Conservation (phyloP, 768 basidiomycete species). For the Collybia sp. region DNA sequence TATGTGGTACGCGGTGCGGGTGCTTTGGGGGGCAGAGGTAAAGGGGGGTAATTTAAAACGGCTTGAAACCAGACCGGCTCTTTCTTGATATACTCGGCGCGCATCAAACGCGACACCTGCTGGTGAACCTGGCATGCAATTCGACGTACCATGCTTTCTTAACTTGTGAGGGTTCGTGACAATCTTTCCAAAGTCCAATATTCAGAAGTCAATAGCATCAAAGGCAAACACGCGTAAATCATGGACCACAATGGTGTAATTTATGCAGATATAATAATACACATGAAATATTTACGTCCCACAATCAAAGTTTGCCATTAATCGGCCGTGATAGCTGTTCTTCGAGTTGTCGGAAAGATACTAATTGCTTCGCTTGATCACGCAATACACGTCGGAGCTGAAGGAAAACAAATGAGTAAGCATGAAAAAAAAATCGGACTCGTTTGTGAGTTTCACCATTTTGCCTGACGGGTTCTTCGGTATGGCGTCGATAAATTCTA, state of each 20-base stretch:
- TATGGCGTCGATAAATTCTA: conserved; percentile 56
- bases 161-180: background rate
- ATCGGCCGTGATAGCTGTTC: too few species aligned
- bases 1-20: conserved; percentile 53
- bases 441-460: conserved; percentile 31
- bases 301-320: too few species aligned
- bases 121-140: conserved; percentile 88
- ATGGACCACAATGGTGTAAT: too few species aligned
- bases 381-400: conserved; percentile 49
- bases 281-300: too few species aligned
- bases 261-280: too few species aligned
- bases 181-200: background rate
- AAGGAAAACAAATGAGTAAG: background rate
- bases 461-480: conserved; percentile 76
- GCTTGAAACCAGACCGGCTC: conserved; percentile 84
- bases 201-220: background rate
- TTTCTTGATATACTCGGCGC: conserved; percentile 51
- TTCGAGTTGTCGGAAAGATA: background rate
- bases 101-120: conserved; percentile 77
- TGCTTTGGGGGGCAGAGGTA: conserved; percentile 75
- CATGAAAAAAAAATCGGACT: background rate
- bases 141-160: conserved; percentile 59
- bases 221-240: background rate
- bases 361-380: conserved; percentile 36
- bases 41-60: conserved; percentile 84